These are phyloP conservation scores for Hygrocybe coccinea DNA, from an alignment of 768 basidiomycete species.

Conservation along the genomic window DNA sequence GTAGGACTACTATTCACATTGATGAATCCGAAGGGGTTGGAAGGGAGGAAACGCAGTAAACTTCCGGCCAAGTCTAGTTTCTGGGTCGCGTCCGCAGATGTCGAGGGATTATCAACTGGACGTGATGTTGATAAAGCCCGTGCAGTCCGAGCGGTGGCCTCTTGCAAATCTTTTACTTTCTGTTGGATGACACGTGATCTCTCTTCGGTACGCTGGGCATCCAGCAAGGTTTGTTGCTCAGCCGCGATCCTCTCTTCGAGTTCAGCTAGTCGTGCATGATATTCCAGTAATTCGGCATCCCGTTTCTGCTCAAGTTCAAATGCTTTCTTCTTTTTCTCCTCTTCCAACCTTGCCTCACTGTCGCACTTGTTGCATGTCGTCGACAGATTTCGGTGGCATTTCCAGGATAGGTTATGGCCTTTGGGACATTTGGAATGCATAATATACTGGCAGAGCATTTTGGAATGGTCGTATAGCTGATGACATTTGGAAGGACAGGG, in stretches of 20 bases:
- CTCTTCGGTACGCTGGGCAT: slow-evolving; percentile 34
- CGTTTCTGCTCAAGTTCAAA: slow-evolving; percentile 40
- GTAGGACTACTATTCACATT: too few relatives aligned
- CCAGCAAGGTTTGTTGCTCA: slow-evolving; percentile 37
- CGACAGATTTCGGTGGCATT: slow-evolving; percentile 39
- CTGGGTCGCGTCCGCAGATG: background rate
- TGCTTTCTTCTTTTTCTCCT: slow-evolving; percentile 38
- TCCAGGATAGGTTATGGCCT: slow-evolving; percentile 40
- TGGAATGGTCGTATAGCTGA: slow-evolving; percentile 48
- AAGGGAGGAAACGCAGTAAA: background rate
- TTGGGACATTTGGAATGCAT: slow-evolving; percentile 39
- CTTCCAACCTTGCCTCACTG: slow-evolving; percentile 37
- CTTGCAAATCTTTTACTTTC: slow-evolving; percentile 45
- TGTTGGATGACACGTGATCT: slow-evolving; percentile 34
- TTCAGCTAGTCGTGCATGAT: slow-evolving; percentile 34
- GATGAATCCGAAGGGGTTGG: background rate
- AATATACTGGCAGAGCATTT: slow-evolving; percentile 43
- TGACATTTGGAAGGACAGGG: slow-evolving; percentile 59
- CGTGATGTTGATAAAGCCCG: slow-evolving; percentile 4
- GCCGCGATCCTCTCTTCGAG: slow-evolving; percentile 43
- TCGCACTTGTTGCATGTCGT: slow-evolving; percentile 44
- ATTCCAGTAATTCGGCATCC: slow-evolving; percentile 41
- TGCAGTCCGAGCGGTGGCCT: slow-evolving; percentile 14
- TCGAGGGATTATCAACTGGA: background rate
- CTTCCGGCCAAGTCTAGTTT: background rate